A percentile compares a stretch with the other conserved stretches of the same genome.
Evolutionary conservation across 2,329 filamentous ascomycete species (phyloP).

Genomic region (Hypoxylon sp.): DNA sequence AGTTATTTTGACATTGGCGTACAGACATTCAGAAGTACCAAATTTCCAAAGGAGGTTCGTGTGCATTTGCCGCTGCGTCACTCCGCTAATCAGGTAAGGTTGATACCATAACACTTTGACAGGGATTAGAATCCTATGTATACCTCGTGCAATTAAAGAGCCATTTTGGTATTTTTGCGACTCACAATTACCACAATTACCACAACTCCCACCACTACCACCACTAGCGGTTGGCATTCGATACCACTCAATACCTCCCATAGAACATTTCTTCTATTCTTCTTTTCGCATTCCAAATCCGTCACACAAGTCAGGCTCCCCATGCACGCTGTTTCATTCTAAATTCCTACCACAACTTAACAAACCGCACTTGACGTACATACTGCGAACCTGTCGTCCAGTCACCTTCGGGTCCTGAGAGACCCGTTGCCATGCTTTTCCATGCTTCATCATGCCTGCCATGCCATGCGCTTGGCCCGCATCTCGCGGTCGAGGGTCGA

Average conservation of each 20-base stretch:
- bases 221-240: slow-evolving; percentile 13
- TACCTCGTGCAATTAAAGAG: slow-evolving; percentile 28
- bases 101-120: slow-evolving; percentile 17
- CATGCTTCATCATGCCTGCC: slow-evolving; percentile 30
- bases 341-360: slow-evolving; percentile 36
- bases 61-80: slow-evolving; percentile 36
- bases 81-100: slow-evolving; percentile 41
- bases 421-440: slow-evolving; percentile 31
- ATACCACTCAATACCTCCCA: slow-evolving; percentile 22
- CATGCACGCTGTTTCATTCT: slow-evolving; percentile 38
- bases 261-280: slow-evolving; percentile 43
- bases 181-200: slow-evolving; percentile 16
- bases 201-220: not conserved
- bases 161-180: slow-evolving; percentile 17
- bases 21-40: slow-evolving; percentile 37
- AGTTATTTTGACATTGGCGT: slow-evolving; percentile 20
- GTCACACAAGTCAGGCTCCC: slow-evolving; percentile 37
- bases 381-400: slow-evolving; percentile 34
- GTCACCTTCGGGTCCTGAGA: slow-evolving; percentile 33
- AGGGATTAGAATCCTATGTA: slow-evolving; percentile 42
- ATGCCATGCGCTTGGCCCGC: slow-evolving; percentile 35
- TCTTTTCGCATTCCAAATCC: slow-evolving; percentile 41
- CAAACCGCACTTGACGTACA: slow-evolving; percentile 34
- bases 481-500: slow-evolving; percentile 33
- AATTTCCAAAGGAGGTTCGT: slow-evolving; percentile 41